Evolutionary conservation across 129 eudicot genomes (phyloP).

Genomic region (Lonicera japonica): DNA sequence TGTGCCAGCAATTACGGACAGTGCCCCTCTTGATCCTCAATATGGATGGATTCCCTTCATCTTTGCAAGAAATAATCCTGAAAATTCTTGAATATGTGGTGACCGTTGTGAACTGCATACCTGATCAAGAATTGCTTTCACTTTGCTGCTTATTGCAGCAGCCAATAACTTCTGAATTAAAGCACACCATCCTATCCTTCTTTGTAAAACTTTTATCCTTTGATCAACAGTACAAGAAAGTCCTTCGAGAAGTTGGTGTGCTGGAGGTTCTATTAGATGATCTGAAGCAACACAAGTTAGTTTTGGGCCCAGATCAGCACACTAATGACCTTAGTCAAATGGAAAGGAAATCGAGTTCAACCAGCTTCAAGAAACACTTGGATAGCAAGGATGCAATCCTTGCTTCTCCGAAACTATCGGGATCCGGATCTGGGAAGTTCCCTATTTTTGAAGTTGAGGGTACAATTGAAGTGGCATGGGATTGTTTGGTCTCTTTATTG

Average conservation of each 20-base stretch:
- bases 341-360: conserved; percentile 58
- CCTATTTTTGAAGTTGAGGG: conserved; percentile 71
- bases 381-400: conserved; percentile 68
- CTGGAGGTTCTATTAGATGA: conserved; percentile 89
- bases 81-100: conserved; percentile 99
- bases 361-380: conserved; percentile 78
- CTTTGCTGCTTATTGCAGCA: conserved; percentile 97
- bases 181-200: conserved; percentile 66
- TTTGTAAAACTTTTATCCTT: conserved; percentile 87
- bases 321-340: conserved; percentile 25
- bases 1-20: conserved; percentile 88
- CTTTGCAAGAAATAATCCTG: conserved; percentile 78
- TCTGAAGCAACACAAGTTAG: conserved; percentile 74
- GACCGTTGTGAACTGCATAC: conserved; percentile 88
- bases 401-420: conserved; percentile 77
- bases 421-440: conserved; percentile 68
- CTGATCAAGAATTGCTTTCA: conserved; percentile 96
- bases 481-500: conserved; percentile 76
- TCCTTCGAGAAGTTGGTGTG: conserved; percentile 91
- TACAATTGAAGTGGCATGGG: conserved; percentile 80
- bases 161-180: conserved; percentile 65
- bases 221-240: conserved; percentile 88
- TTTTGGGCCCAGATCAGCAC: conserved; percentile 52
- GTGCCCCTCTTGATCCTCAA: conserved; percentile 88
- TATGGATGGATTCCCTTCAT: conserved; percentile 79